Base-by-base conservation (phyloP, 306 rosid genomes). In the Trifolium dubium region DNA sequence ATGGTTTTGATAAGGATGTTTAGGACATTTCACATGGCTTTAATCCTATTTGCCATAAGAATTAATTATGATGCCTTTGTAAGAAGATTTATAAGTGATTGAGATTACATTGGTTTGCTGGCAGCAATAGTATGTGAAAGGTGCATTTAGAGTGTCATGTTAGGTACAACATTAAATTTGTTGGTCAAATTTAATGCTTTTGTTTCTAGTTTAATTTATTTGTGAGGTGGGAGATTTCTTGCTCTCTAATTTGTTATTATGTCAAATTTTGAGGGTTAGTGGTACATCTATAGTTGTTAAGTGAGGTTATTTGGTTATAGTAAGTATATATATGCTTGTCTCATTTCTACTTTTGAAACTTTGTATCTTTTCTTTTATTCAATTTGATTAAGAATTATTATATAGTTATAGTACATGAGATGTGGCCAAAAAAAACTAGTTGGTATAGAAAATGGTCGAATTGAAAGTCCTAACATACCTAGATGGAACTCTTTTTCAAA, bases 91-190 rank as follows among this genome's bases (percentile, higher is more conserved):
- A 60, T 60, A 60, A 73, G 67, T 82, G 80, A 17, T 75, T 84
- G 41, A 80, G 84, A 79, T 85, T 85, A 83, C 92, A 78, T 88
- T 80, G 72, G 75, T 55, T 79, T 83, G 86, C 43, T 85, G 87
- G 89, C 88, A 85, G 80, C 53, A 5, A 71, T 77, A 76, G 39
- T 71, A 44, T 49, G 80, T 76, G 85, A 86, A 74, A 79, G 77
- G 58, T 86, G 75, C 85, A 73, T 78, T 73, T 73, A 31, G 81
- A 76, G 71, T 67, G 80, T 35, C 59, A 76, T 34, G 89, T 87
- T 83, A 87, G 96, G 96, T 90, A 62, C 83, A 81, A 62, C 87
- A 56, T 79, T 86, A 75, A 81, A 80, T 83, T 67, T 82, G 62
- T 77, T 75, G 72, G 81, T 75, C 83, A 84, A 84, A 84, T 81